Evolutionary conservation across 768 basidiomycete species (phyloP).

Genomic region (Hortiboletus campestris): DNA sequence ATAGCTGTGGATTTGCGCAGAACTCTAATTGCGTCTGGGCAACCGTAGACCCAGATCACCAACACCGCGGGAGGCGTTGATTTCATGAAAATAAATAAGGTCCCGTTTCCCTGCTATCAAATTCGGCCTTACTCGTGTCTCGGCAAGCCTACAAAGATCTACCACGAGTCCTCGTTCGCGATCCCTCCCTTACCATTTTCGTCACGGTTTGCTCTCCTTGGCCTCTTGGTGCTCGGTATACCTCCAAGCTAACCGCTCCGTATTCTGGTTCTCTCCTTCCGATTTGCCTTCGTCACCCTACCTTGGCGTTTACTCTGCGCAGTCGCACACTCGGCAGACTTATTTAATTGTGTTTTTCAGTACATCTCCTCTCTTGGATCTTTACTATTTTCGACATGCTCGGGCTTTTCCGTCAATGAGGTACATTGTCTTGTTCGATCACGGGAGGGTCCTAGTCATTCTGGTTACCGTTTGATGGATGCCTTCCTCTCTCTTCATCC

Average conservation of each 20-base stretch:
- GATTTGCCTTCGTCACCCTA: slow-evolving; percentile 42
- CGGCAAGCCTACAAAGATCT: slow-evolving; percentile 27
- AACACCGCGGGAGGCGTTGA: slow-evolving; percentile 32
- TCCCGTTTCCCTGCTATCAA: slow-evolving; percentile 31
- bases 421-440: slow-evolving; percentile 27
- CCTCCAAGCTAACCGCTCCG: slow-evolving; percentile 47
- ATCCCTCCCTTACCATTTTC: slow-evolving; percentile 32
- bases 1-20: slow-evolving; percentile 27
- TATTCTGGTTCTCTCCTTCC: slow-evolving; percentile 40
- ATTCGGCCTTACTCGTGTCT: slow-evolving; percentile 26
- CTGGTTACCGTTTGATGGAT: slow-evolving; percentile 21
- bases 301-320: slow-evolving; percentile 35
- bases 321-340: slow-evolving; percentile 34
- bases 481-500: slow-evolving; percentile 4
- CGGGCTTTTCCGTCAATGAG: slow-evolving; percentile 33
- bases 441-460: background rate
- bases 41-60: slow-evolving; percentile 18
- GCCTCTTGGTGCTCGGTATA: slow-evolving; percentile 42
- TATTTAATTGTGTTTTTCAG: slow-evolving; percentile 31
- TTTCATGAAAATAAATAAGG: slow-evolving; percentile 29
- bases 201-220: slow-evolving; percentile 30
- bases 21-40: slow-evolving; percentile 31
- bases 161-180: slow-evolving; percentile 9
- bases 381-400: slow-evolving; percentile 32
- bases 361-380: slow-evolving; percentile 49